Conservation (phyloP, 2,329 filamentous ascomycete genomes). For the Colletotrichum echinochloae region DNA sequence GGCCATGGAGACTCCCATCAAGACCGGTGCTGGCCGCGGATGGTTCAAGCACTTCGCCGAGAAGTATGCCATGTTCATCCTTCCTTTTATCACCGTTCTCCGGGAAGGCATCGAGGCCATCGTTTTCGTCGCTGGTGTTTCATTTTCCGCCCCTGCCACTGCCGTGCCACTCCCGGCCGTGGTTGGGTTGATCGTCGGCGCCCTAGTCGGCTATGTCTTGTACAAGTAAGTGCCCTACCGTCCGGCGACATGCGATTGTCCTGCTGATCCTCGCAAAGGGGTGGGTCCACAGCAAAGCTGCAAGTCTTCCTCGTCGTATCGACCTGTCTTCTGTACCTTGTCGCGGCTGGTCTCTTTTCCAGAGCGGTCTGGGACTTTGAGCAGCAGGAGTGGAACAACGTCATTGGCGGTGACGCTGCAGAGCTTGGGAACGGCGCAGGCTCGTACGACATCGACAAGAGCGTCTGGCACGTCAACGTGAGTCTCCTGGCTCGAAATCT, state of each 20-base stretch:
- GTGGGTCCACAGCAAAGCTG: slow-evolving; percentile 56
- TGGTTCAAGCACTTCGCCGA: slow-evolving; percentile 74
- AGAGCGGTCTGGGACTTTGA: slow-evolving; percentile 82
- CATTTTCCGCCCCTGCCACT: slow-evolving; percentile 78
- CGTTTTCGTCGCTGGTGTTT: slow-evolving; percentile 87
- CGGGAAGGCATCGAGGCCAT: slow-evolving; percentile 89
- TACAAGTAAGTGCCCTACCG: slow-evolving; percentile 72
- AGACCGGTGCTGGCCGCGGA: slow-evolving; percentile 56
- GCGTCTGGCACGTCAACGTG: slow-evolving; percentile 86
- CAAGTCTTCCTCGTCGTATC: slow-evolving; percentile 86
- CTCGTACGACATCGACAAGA: slow-evolving; percentile 82
- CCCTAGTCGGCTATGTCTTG: slow-evolving; percentile 76
- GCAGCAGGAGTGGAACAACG: slow-evolving; percentile 74
- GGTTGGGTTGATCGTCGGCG: slow-evolving; percentile 76
- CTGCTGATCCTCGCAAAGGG: slow-evolving; percentile 46
- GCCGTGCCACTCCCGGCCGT: slow-evolving; percentile 84
- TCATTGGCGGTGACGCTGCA: slow-evolving; percentile 68
- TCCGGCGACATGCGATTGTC: background rate
- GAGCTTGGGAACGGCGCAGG: slow-evolving; percentile 72
- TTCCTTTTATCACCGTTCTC: slow-evolving; percentile 90
- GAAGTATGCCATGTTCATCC: slow-evolving; percentile 86
- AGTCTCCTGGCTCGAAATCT: slow-evolving; percentile 49
- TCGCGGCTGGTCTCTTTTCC: slow-evolving; percentile 85
- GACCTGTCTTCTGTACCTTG: slow-evolving; percentile 86
- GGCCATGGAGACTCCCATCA: slow-evolving; percentile 68